Percentiles rank a stretch among this genome's conserved stretches.
phyloP scores from a whole-genome alignment of 306 rosid genomes.

The Herpetospermum pedunculosum region DNA sequence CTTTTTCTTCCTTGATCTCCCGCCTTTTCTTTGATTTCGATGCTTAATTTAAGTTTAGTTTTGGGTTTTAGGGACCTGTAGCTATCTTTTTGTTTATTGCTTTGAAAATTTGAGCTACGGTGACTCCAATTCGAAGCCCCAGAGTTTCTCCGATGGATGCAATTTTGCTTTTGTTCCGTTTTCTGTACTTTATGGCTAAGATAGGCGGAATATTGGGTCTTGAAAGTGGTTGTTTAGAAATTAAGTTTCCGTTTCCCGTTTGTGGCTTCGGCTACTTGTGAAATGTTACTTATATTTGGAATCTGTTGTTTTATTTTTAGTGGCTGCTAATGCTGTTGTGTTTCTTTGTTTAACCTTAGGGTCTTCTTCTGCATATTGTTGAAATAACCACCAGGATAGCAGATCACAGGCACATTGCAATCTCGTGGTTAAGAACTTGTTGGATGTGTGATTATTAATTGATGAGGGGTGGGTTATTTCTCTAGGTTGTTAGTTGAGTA shows the following conservation, averaged over 20 bases:
- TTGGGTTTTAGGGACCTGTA: background rate
- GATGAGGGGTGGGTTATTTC: background rate
- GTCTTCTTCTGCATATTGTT: background rate
- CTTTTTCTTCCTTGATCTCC: conserved; percentile 20
- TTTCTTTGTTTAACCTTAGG: background rate
- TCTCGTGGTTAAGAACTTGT: background rate
- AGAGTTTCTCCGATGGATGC: background rate
- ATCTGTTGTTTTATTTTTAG: too few species aligned
- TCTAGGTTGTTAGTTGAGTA: background rate
- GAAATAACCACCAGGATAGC: background rate
- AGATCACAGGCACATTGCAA: background rate
- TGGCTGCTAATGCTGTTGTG: background rate
- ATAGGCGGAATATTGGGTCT: background rate
- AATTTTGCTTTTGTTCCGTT: background rate
- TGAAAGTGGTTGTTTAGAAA: background rate
- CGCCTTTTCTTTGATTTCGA: background rate
- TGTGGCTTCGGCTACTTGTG: background rate
- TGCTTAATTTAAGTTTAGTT: conserved; percentile 10
- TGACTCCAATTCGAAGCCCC: background rate
- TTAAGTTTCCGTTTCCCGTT: background rate
- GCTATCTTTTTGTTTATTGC: background rate
- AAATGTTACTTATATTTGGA: background rate
- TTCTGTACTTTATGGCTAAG: background rate
- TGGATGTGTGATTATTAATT: background rate
- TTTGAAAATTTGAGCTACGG: background rate